Evolutionary conservation across 805 yeast species (phyloP).

Genomic region (Lachancea kluyveri): DNA sequence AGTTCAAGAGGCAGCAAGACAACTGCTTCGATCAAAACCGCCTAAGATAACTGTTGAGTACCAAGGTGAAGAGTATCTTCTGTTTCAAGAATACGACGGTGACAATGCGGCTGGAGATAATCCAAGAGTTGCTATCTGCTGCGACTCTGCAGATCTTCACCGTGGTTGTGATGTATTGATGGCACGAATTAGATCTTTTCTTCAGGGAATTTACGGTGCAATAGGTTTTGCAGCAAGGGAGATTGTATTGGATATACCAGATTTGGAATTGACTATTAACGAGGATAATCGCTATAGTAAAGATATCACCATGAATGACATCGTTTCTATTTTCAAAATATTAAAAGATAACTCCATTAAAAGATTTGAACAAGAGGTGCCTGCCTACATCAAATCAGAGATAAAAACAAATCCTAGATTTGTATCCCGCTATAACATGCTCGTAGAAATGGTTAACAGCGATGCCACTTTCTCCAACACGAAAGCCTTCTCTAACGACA

Average conservation of each 20-base stretch:
- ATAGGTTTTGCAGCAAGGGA: slow-evolving; percentile 25
- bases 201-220: slow-evolving; percentile 20
- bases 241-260: slow-evolving; percentile 20
- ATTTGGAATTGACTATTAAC: slow-evolving; percentile 25
- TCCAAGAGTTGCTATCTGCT: slow-evolving; percentile 15
- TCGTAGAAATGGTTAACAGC: slow-evolving; percentile 31
- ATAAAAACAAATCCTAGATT: slow-evolving; percentile 24
- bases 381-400: slow-evolving; percentile 14
- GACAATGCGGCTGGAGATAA: slow-evolving; percentile 7
- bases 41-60: slow-evolving; percentile 18
- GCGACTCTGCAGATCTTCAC: slow-evolving; percentile 12
- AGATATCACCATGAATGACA: slow-evolving; percentile 26
- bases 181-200: slow-evolving; percentile 19
- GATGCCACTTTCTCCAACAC: slow-evolving; percentile 26
- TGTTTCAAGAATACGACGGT: slow-evolving; percentile 19
- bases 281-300: slow-evolving; percentile 31
- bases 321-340: slow-evolving; percentile 26
- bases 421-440: slow-evolving; percentile 29
- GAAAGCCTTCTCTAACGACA: slow-evolving; percentile 28
- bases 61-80: slow-evolving; percentile 17
- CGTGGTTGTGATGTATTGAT: slow-evolving; percentile 18
- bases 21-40: slow-evolving; percentile 12
- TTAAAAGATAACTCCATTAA: slow-evolving; percentile 22
- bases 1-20: slow-evolving; percentile 19
- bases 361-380: slow-evolving; percentile 18